Evolutionary conservation across 805 yeast genomes (phyloP).

Genomic region (Ogataea nakhonphanomensis): DNA sequence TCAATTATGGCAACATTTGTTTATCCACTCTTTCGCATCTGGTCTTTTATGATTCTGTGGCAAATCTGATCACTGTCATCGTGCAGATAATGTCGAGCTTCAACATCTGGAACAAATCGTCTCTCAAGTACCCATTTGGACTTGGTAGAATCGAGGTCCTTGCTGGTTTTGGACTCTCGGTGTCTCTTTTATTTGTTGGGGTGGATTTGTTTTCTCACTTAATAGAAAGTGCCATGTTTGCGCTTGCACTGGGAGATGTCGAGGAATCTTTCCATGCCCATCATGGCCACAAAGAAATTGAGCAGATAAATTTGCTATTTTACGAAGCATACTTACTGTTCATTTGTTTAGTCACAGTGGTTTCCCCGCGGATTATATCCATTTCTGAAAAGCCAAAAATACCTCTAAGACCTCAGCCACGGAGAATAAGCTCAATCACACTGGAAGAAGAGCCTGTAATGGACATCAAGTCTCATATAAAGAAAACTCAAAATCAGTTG

Average conservation of each 20-base stretch:
- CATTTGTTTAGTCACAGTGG: slow-evolving; percentile 30
- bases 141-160: slow-evolving; percentile 86
- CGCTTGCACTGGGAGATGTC: slow-evolving; percentile 33
- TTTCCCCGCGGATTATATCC: slow-evolving; percentile 31
- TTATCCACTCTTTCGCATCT: slow-evolving; percentile 81
- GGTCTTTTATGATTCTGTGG: slow-evolving; percentile 80
- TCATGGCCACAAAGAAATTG: slow-evolving; percentile 26
- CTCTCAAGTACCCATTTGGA: slow-evolving; percentile 88
- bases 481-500: slow-evolving; percentile 19
- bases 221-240: slow-evolving; percentile 67
- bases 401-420: slow-evolving; percentile 15
- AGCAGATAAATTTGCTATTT: slow-evolving; percentile 21
- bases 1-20: slow-evolving; percentile 52
- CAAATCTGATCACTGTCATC: slow-evolving; percentile 61
- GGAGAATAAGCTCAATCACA: slow-evolving; percentile 27
- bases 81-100: slow-evolving; percentile 87
- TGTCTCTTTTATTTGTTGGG: slow-evolving; percentile 86
- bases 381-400: slow-evolving; percentile 4
- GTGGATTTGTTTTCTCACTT: slow-evolving; percentile 83
- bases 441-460: slow-evolving; percentile 23
- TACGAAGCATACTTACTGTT: slow-evolving; percentile 31
- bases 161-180: slow-evolving; percentile 81
- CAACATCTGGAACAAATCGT: slow-evolving; percentile 83
- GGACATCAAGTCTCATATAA: slow-evolving; percentile 8
- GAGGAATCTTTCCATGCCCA: slow-evolving; percentile 28